Percentiles rank a stretch among this genome's conserved stretches.
These are phyloP conservation scores for Paramyrothecium roridum DNA, from an alignment of 2,329 filamentous ascomycete genomes.

Conservation along the genomic window DNA sequence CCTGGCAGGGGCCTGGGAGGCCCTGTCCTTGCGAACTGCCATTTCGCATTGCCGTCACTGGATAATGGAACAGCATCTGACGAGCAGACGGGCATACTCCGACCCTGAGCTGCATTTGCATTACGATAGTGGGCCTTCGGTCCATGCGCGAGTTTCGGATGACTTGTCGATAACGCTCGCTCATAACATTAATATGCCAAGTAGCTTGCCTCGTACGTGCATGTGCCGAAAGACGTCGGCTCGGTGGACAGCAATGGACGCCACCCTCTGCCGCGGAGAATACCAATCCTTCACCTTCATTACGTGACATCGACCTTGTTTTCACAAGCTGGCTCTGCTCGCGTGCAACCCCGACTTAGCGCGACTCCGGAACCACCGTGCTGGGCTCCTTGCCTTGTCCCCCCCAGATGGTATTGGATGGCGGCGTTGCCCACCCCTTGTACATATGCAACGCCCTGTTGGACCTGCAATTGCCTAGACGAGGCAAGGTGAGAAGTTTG, in stretches of 20 bases:
- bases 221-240: slow-evolving; percentile 17
- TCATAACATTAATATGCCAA: slow-evolving; percentile 10
- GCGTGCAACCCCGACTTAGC: slow-evolving; percentile 23
- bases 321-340: slow-evolving; percentile 17
- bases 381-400: slow-evolving; percentile 15
- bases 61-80: background rate
- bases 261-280: slow-evolving; percentile 24
- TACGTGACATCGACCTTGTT: no score
- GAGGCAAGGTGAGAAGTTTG: no score
- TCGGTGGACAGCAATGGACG: slow-evolving; percentile 19
- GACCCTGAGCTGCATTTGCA: no score
- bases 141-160: no score
- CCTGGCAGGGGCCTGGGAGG: background rate
- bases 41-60: background rate
- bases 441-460: no score
- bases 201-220: slow-evolving; percentile 7
- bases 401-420: background rate
- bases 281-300: slow-evolving; percentile 7
- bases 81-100: no score
- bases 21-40: background rate
- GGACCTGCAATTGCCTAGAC: no score
- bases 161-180: no score
- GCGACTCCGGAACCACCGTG: slow-evolving; percentile 24
- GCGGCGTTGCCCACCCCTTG: background rate
- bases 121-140: no score